Conservation (phyloP, 768 basidiomycete species). For the Boletus speciosus region DNA sequence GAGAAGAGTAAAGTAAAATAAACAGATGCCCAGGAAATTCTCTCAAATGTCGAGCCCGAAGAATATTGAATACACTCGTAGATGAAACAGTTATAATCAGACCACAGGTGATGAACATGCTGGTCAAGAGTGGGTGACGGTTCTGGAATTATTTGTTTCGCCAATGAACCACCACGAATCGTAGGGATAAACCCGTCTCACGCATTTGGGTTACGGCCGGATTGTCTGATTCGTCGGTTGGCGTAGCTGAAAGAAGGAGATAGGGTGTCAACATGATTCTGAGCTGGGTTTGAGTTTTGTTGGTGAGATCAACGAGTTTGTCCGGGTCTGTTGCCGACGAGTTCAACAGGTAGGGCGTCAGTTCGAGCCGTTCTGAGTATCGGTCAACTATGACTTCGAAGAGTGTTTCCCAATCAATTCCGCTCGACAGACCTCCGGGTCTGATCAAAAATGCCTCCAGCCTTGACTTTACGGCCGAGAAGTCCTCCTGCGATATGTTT, state of each 20-base stretch:
- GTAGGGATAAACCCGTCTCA: conserved; percentile 12
- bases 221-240: background rate
- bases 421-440: conserved; percentile 19
- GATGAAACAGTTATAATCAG: no score
- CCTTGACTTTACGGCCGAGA: conserved; percentile 2
- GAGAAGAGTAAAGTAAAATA: background rate
- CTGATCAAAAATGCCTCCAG: conserved; percentile 8
- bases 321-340: background rate
- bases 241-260: conserved; percentile 14
- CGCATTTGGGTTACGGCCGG: conserved; percentile 21
- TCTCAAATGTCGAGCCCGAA: no score
- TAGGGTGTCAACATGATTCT: conserved; percentile 31
- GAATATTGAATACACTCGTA: no score
- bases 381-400: conserved; percentile 29
- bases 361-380: conserved; percentile 30
- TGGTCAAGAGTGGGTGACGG: background rate
- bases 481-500: conserved; percentile 26
- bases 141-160: no score
- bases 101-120: background rate
- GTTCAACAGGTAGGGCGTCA: conserved; percentile 21
- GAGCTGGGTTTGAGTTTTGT: conserved; percentile 22
- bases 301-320: conserved; percentile 6
- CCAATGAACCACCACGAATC: background rate
- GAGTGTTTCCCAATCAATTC: conserved; percentile 35
- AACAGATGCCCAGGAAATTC: background rate